A percentile compares a stretch with the other conserved stretches of the same genome.
Conservation (phyloP, 2,329 filamentous ascomycete species). For the Beauveria medogensis region DNA sequence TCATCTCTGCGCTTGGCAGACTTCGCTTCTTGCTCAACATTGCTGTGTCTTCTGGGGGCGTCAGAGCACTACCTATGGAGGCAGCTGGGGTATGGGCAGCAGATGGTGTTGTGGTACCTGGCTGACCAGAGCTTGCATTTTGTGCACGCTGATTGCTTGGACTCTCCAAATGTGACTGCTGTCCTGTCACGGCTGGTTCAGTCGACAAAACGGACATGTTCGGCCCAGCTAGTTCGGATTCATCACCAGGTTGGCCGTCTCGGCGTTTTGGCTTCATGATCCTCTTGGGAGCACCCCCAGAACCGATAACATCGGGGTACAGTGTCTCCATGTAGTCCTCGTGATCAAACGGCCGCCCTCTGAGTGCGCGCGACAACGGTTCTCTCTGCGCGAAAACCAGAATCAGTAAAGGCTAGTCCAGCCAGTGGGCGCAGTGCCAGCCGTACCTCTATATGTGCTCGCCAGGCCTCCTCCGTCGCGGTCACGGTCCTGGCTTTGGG, state of each 20-base stretch:
- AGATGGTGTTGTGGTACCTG: background rate
- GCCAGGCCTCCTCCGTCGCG: conserved; percentile 50
- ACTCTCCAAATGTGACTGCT: background rate
- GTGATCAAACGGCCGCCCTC: conserved; percentile 51
- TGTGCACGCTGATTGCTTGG: background rate
- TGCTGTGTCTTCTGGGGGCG: conserved; percentile 45
- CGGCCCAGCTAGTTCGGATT: conserved; percentile 40
- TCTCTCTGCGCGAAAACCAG: conserved; percentile 36
- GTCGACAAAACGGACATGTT: conserved; percentile 35
- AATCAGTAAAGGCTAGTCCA: conserved; percentile 14
- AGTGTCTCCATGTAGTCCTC: conserved; percentile 54
- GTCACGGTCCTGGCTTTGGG: conserved; percentile 41
- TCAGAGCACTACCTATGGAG: conserved; percentile 34
- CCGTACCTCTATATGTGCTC: conserved; percentile 45
- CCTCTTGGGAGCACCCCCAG: conserved; percentile 50
- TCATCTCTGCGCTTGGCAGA: conserved; percentile 17
- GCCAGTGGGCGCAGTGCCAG: background rate
- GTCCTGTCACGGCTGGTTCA: conserved; percentile 17
- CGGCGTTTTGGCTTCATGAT: conserved; percentile 48
- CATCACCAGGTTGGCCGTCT: conserved; percentile 37
- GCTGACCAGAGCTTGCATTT: background rate
- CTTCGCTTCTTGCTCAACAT: conserved; percentile 37
- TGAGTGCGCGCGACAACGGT: conserved; percentile 47
- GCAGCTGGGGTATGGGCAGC: background rate
- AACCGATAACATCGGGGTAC: conserved; percentile 52